These are phyloP conservation scores for bread wheat (Triticum aestivum) DNA, from an alignment of 176 grass and related monocot species.

Conservation along the genomic window DNA sequence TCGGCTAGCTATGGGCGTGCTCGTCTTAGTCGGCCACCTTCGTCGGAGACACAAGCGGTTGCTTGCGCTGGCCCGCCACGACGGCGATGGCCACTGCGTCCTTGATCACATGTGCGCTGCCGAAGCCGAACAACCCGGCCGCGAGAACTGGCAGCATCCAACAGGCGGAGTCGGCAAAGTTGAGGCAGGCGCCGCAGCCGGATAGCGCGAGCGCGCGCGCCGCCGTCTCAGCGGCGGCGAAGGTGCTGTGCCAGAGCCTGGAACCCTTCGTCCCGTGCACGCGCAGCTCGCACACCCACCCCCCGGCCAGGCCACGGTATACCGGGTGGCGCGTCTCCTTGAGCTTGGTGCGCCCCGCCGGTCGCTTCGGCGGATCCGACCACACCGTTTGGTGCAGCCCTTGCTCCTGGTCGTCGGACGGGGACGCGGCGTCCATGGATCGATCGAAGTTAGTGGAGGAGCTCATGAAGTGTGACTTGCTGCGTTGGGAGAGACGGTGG, in stretches of 20 bases:
- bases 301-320: slow-evolving; percentile 22
- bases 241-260: slow-evolving; percentile 69
- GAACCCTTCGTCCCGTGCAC: slow-evolving; percentile 6
- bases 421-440: slow-evolving; percentile 14
- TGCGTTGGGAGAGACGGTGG: not conserved
- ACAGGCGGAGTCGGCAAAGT: slow-evolving; percentile 65
- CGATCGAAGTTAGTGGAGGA: not conserved
- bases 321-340: slow-evolving; percentile 68
- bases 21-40: not conserved
- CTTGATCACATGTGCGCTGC: slow-evolving; percentile 28
- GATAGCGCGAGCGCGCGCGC: slow-evolving; percentile 53
- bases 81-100: slow-evolving; percentile 19
- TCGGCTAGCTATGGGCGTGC: not conserved
- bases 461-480: not conserved
- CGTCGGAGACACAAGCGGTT: not conserved
- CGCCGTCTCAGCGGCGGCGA: slow-evolving; percentile 52
- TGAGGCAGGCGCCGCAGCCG: slow-evolving; percentile 47
- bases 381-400: slow-evolving; percentile 31
- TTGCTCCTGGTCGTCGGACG: not conserved
- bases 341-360: slow-evolving; percentile 70
- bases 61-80: not conserved
- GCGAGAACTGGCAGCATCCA: slow-evolving; percentile 17
- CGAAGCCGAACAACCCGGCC: not conserved
- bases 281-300: slow-evolving; percentile 76
- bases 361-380: slow-evolving; percentile 59